These are phyloP conservation scores for Ceratobasidium sp. DNA, from an alignment of 1,284 basidiomycete genomes.

Conservation along the genomic window DNA sequence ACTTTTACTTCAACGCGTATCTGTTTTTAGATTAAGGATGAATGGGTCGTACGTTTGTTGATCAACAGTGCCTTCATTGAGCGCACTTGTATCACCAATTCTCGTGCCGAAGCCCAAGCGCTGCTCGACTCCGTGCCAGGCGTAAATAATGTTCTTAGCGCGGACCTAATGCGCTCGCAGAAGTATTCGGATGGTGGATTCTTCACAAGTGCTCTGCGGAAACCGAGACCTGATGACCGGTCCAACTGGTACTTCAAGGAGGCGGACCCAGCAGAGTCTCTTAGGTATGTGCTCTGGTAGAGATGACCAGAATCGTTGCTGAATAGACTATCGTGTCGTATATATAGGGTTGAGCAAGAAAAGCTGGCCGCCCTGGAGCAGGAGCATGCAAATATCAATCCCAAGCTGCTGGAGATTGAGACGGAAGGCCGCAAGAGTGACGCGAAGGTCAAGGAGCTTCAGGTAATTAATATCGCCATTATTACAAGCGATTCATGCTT, in stretches of 20 bases:
- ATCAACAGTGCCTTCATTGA: slow-evolving; percentile 85
- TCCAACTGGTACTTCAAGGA: slow-evolving; percentile 36
- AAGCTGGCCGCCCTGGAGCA: slow-evolving; percentile 32
- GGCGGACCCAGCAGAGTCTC: slow-evolving; percentile 16
- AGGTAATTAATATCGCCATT: slow-evolving; percentile 7
- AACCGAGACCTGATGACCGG: slow-evolving; percentile 11
- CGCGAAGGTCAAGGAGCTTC: slow-evolving; percentile 32
- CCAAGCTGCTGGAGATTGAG: slow-evolving; percentile 32
- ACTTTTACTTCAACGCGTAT: slow-evolving; percentile 1
- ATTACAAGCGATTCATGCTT: too few species aligned
- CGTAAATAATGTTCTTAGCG: slow-evolving; percentile 27
- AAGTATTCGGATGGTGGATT: slow-evolving; percentile 70
- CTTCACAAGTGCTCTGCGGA: slow-evolving; percentile 35
- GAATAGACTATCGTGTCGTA: neutral
- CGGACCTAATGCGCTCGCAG: slow-evolving; percentile 51
- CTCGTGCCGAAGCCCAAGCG: slow-evolving; percentile 71
- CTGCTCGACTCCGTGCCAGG: slow-evolving; percentile 62
- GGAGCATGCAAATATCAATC: slow-evolving; percentile 29
- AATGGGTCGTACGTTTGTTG: slow-evolving; percentile 83
- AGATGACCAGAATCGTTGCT: neutral
- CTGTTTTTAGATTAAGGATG: slow-evolving; percentile 73
- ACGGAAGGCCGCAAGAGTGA: slow-evolving; percentile 18
- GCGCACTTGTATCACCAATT: slow-evolving; percentile 72
- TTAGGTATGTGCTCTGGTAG: neutral
- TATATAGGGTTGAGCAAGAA: slow-evolving; percentile 8